A percentile compares a stretch with the other conserved stretches of the same genome.
Evolutionary conservation across 306 rosid genomes (phyloP).

Genomic region (Rosa persica): DNA sequence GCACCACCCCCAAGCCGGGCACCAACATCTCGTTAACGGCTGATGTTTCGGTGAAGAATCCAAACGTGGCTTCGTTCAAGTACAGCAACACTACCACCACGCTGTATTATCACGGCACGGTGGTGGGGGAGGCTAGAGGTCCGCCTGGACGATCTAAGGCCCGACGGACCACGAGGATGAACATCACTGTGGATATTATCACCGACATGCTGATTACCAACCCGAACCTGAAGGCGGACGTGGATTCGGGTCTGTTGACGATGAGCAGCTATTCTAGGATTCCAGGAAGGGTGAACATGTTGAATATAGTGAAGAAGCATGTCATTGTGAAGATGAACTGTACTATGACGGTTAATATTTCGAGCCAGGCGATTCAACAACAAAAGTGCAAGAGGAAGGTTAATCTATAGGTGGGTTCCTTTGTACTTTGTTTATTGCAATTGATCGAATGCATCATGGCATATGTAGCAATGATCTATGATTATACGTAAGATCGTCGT

Average conservation of each 20-base stretch:
- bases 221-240: conserved; percentile 30
- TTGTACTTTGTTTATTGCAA: not conserved
- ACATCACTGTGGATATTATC: conserved; percentile 44
- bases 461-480: not conserved
- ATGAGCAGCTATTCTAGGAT: conserved; percentile 53
- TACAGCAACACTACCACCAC: conserved; percentile 60
- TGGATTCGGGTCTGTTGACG: conserved; percentile 36
- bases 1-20: conserved; percentile 32
- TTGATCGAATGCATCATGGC: not conserved
- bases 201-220: conserved; percentile 25
- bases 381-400: conserved; percentile 59
- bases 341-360: conserved; percentile 37
- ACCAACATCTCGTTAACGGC: conserved; percentile 49
- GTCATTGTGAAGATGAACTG: conserved; percentile 66
- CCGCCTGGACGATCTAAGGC: conserved; percentile 50
- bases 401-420: conserved; percentile 20
- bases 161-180: conserved; percentile 52
- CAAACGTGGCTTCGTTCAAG: conserved; percentile 54
- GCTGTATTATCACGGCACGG: conserved; percentile 34
- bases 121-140: conserved; percentile 58
- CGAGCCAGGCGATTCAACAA: conserved; percentile 39
- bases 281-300: conserved; percentile 60
- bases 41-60: conserved; percentile 55
- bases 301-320: conserved; percentile 44
- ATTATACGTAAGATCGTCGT: not conserved